phyloP scores from a whole-genome alignment of 257 asterid genomes.

The Striga asiatica region DNA sequence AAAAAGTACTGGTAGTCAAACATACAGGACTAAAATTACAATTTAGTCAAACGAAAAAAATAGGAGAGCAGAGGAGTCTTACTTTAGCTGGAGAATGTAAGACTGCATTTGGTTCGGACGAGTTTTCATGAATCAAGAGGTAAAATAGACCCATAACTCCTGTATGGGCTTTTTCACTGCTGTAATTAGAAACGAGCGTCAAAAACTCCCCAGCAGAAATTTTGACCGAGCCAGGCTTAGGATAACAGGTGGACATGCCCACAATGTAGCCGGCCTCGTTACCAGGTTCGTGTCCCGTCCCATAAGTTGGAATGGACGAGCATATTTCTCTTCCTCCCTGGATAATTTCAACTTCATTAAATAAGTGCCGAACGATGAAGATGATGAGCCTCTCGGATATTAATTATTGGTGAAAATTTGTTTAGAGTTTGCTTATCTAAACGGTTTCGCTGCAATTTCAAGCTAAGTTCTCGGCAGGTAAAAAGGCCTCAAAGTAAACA shows the following conservation, averaged over 20 bases:
- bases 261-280: conserved; percentile 80
- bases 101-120: conserved; percentile 16
- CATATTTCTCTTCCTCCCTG: conserved; percentile 74
- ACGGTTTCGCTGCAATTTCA: too few relatives aligned
- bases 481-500: too few relatives aligned
- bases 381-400: background rate
- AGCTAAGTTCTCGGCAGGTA: background rate
- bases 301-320: conserved; percentile 61
- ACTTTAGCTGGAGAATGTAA: conserved; percentile 26
- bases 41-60: too few relatives aligned
- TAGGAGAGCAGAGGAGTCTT: conserved; percentile 8
- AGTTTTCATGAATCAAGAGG: conserved; percentile 52
- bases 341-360: background rate
- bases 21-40: too few relatives aligned
- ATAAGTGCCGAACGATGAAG: background rate
- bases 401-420: too few relatives aligned
- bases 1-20: too few relatives aligned
- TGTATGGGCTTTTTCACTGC: conserved; percentile 38
- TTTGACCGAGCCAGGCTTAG: conserved; percentile 69
- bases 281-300: conserved; percentile 61
- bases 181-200: conserved; percentile 58
- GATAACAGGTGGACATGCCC: conserved; percentile 87
- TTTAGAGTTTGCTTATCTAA: too few relatives aligned
- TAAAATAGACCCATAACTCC: conserved; percentile 96
- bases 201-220: conserved; percentile 58